Evolutionary conservation across 1,139 yeast genomes (phyloP), one percentile per base, ranked within the genome.

Genomic region (Yamadazyma triangularis): DNA sequence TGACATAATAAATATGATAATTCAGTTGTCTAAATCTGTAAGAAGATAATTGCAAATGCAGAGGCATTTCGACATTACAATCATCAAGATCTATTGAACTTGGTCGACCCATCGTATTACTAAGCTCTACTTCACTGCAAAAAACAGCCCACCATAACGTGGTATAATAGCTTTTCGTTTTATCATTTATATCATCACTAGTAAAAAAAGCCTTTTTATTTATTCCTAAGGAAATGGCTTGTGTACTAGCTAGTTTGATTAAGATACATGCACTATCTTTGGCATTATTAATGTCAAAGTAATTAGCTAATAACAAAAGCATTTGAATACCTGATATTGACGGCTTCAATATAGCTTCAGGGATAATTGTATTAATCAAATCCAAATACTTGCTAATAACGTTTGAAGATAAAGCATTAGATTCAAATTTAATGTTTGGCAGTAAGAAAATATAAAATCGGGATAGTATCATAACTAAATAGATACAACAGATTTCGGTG

Each of bases 221-320:
- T 12, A 23, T 9, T 4, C 24, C 24, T 23, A 23, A 23, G 13
- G 24, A 23, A 7, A 23, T 23, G 8, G 24, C 24, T 23, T 23
- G 24, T 4, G 24, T 12, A 7, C 12, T 7, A 7, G 24, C 24
- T 23, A 23, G 8, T 23, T 23, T 23, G 8, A 23, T n/a, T 11
- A 23, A 23, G 3, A 23, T 11, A 23, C 24, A 23, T 4, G 24
- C 24, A 23, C 24, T 23, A 12, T 23, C 24, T 11, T 23, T 23
- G 13, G 24, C 12, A 23, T 23, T 23, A 23, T 23, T 23, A 11
- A 23, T 23, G 13, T 23, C 24, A n/a, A n/a, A n/a, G n/a, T n/a
- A n/a, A n/a, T n/a, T n/a, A n/a, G n/a, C n/a, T n/a, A n/a, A n/a
- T n/a, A n/a, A n/a, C n/a, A n/a, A n/a, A n/a, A n/a, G n/a, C n/a